Evolutionary conservation across 345 rosid species (phyloP).

Genomic region (Pistacia integerrima): DNA sequence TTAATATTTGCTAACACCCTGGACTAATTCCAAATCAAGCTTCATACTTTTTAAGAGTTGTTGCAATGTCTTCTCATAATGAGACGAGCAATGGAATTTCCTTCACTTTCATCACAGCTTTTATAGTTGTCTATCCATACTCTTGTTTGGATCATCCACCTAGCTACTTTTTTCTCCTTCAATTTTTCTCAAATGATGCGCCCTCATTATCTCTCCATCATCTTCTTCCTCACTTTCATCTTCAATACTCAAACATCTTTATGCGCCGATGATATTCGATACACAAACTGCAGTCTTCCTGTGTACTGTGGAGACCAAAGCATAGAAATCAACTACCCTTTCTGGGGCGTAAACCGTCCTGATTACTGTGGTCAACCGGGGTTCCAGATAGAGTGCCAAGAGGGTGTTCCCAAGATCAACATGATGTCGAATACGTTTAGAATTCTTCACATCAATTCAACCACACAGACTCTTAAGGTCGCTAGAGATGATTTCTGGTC

Average conservation of each 20-base stretch:
- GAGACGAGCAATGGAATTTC: not conserved
- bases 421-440: conserved; percentile 4
- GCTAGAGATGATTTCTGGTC: not conserved
- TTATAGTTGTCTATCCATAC: no score
- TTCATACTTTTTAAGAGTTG: no score
- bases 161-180: no score
- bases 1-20: not conserved
- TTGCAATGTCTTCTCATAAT: not conserved
- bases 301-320: not conserved
- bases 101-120: not conserved
- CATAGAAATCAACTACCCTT: not conserved
- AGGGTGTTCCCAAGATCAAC: conserved; percentile 14
- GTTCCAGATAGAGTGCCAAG: conserved; percentile 19
- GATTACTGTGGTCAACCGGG: not conserved
- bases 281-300: not conserved
- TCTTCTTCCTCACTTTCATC: not conserved
- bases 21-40: not conserved
- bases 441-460: conserved; percentile 12
- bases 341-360: not conserved
- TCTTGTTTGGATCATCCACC: no score
- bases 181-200: no score
- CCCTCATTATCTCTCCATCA: no score
- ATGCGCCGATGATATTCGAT: not conserved
- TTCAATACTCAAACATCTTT: no score
- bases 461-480: no score